Evolutionary conservation across 257 asterid species (phyloP).

Genomic region (Solanum infundibuliforme): DNA sequence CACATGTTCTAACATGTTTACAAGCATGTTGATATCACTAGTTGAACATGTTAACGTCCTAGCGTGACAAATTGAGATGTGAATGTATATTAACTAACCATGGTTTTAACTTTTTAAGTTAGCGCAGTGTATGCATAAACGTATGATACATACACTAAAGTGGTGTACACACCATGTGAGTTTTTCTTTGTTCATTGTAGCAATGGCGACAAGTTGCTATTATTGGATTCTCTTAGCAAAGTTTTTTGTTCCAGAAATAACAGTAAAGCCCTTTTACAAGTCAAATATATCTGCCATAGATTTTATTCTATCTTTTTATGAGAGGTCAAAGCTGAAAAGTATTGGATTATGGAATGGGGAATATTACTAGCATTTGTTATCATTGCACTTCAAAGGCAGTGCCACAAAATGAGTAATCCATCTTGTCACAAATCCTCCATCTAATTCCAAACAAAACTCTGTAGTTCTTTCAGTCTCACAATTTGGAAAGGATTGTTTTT

Average conservation of each 20-base stretch:
- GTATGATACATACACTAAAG: background rate
- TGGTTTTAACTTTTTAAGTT: background rate
- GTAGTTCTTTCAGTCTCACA: too few species aligned
- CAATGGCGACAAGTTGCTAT: background rate
- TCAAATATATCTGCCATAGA: constrained; percentile 7
- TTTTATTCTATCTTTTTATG: background rate
- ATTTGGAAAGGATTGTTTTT: too few species aligned
- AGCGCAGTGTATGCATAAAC: background rate
- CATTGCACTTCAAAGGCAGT: background rate
- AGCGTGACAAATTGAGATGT: background rate
- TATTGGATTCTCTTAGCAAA: constrained; percentile 1
- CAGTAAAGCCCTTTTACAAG: background rate
- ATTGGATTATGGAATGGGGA: background rate
- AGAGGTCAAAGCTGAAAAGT: constrained; percentile 9
- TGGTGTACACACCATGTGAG: background rate
- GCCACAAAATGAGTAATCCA: too few species aligned
- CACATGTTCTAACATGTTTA: background rate
- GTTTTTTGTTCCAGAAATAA: background rate
- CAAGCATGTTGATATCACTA: background rate
- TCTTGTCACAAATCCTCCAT: too few species aligned
- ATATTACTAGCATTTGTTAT: background rate
- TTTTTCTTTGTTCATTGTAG: background rate
- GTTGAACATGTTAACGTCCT: background rate
- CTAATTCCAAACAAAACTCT: too few species aligned
- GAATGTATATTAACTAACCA: background rate